Evolutionary conservation across 441 rosid species (phyloP).

Genomic region (Breynia disticha): DNA sequence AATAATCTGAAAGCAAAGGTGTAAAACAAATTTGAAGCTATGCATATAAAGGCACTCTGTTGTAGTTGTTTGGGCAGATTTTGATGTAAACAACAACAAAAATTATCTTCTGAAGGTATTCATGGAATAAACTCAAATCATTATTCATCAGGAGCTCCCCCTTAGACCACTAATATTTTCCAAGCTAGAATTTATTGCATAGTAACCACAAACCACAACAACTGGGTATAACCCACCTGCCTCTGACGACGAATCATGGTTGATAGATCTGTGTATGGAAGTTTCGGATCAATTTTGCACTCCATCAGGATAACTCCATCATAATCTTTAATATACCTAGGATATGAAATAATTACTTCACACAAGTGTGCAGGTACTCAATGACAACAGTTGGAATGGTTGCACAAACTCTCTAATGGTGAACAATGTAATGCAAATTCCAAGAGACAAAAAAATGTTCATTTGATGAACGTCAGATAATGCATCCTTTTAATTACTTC

Average conservation of each 20-base stretch:
- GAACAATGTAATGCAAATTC: not conserved
- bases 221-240: slow-evolving; percentile 33
- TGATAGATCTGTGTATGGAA: slow-evolving; percentile 89
- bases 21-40: too few relatives aligned
- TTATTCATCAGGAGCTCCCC: not conserved
- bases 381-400: too few relatives aligned
- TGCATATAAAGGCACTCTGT: too few relatives aligned
- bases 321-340: slow-evolving; percentile 91
- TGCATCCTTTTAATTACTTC: not conserved
- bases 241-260: slow-evolving; percentile 90
- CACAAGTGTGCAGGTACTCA: not conserved
- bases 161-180: too few relatives aligned
- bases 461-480: not conserved
- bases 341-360: slow-evolving; percentile 9
- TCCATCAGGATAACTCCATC: slow-evolving; percentile 99
- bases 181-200: too few relatives aligned
- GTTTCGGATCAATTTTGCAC: slow-evolving; percentile 96
- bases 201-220: too few relatives aligned
- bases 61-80: too few relatives aligned
- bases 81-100: too few relatives aligned
- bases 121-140: too few relatives aligned
- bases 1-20: too few relatives aligned
- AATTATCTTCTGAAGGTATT: too few relatives aligned
- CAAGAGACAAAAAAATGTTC: not conserved
- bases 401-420: too few relatives aligned